phyloP scores from a whole-genome alignment of 2,329 filamentous ascomycete species.

The Lecanicillium sp. region DNA sequence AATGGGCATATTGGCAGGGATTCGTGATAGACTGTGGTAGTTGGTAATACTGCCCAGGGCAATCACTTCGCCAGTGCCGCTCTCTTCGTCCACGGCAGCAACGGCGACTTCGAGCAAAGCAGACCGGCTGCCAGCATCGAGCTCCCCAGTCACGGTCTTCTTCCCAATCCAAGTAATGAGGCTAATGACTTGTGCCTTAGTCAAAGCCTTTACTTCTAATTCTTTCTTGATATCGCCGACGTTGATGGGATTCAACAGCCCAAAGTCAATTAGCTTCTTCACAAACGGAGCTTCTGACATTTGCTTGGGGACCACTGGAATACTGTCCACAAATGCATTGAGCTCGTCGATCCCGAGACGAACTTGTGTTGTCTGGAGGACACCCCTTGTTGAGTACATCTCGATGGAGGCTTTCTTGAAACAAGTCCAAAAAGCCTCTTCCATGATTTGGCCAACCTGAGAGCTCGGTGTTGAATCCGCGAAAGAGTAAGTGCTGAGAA shows the following conservation, averaged over 20 bases:
- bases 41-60: slow-evolving; percentile 68
- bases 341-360: slow-evolving; percentile 65
- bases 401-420: slow-evolving; percentile 79
- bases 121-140: slow-evolving; percentile 62
- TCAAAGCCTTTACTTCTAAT: slow-evolving; percentile 74
- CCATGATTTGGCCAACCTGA: slow-evolving; percentile 78
- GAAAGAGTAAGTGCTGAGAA: slow-evolving; percentile 82
- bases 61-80: slow-evolving; percentile 63
- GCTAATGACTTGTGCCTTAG: slow-evolving; percentile 68
- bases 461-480: slow-evolving; percentile 83
- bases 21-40: slow-evolving; percentile 70
- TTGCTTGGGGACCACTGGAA: slow-evolving; percentile 76
- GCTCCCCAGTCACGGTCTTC: slow-evolving; percentile 64
- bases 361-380: slow-evolving; percentile 77
- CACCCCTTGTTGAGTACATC: slow-evolving; percentile 79
- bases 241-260: slow-evolving; percentile 80
- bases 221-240: slow-evolving; percentile 80
- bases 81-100: slow-evolving; percentile 59
- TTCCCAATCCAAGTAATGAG: slow-evolving; percentile 80
- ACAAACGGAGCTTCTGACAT: slow-evolving; percentile 72
- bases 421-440: slow-evolving; percentile 94
- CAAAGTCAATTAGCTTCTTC: slow-evolving; percentile 73
- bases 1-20: slow-evolving; percentile 74
- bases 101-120: slow-evolving; percentile 74
- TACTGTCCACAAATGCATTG: slow-evolving; percentile 73